A percentile compares a stretch with the other conserved stretches of the same genome.
These are phyloP conservation scores for Euphorbia pulcherrima DNA, from an alignment of 345 rosid genomes.

Conservation along the genomic window DNA sequence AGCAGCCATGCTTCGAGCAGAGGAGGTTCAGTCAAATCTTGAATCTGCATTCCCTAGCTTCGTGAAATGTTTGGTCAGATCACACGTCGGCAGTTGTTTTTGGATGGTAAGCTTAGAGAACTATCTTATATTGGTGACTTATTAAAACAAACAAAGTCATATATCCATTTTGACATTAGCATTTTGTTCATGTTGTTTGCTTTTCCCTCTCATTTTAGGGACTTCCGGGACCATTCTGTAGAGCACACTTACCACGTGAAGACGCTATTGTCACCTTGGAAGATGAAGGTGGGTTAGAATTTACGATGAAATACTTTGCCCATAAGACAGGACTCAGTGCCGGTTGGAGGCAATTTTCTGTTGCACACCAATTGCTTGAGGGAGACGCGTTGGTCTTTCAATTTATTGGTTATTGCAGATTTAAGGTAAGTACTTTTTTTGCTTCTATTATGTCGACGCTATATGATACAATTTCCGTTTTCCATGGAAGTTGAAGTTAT, in stretches of 20 bases:
- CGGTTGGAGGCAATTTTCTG: slow-evolving; percentile 82
- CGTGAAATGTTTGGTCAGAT: slow-evolving; percentile 54
- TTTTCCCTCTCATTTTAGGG: slow-evolving; percentile 41
- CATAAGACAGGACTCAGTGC: slow-evolving; percentile 81
- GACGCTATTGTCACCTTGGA: slow-evolving; percentile 50
- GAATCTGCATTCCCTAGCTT: slow-evolving; percentile 54
- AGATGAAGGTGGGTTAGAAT: slow-evolving; percentile 53
- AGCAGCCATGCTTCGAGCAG: slow-evolving; percentile 49
- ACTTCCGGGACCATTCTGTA: slow-evolving; percentile 74
- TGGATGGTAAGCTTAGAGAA: slow-evolving; percentile 49
- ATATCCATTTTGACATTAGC: not conserved
- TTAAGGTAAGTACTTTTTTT: slow-evolving; percentile 51
- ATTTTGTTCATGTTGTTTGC: not conserved
- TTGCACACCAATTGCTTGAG: slow-evolving; percentile 60
- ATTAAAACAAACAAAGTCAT: slow-evolving; percentile 2
- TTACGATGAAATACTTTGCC: slow-evolving; percentile 51
- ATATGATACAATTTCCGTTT: not conserved
- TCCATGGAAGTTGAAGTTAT: not conserved
- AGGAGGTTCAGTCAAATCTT: slow-evolving; percentile 58
- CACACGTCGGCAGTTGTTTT: slow-evolving; percentile 65
- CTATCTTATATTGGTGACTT: slow-evolving; percentile 5
- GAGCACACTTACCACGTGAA: slow-evolving; percentile 43
- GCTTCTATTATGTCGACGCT: slow-evolving; percentile 4
- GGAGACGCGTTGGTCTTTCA: slow-evolving; percentile 85
- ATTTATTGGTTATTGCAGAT: slow-evolving; percentile 47